Conservation (phyloP, 257 asterid genomes). For the Rauvolfia tetraphylla region DNA sequence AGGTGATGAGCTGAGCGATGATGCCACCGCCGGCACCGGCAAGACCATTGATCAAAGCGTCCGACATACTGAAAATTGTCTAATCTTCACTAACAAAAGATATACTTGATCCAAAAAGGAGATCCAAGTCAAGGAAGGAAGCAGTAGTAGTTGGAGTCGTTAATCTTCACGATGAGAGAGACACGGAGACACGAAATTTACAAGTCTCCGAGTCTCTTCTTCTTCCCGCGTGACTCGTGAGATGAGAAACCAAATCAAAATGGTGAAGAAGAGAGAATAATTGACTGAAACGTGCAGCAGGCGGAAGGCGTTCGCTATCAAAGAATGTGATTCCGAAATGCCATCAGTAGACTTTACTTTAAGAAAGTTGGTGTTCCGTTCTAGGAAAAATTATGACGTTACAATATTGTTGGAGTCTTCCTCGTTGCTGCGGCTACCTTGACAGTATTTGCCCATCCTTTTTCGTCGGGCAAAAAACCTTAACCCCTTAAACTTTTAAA, state of each 20-base stretch:
- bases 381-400: conserved; percentile 18
- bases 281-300: not conserved
- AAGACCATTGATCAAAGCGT: conserved; percentile 93
- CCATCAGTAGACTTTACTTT: not conserved
- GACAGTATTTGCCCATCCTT: too few relatives aligned
- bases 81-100: too few relatives aligned
- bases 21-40: conserved; percentile 99
- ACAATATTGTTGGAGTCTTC: not conserved
- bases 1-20: conserved; percentile 90
- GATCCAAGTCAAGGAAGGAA: not conserved
- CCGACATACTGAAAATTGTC: conserved; percentile 48
- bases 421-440: not conserved
- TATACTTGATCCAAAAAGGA: too few relatives aligned
- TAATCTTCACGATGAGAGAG: not conserved
- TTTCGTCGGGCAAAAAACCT: too few relatives aligned
- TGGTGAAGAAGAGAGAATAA: not conserved
- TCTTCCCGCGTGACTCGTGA: not conserved
- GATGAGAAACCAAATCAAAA: not conserved
- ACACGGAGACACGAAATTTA: not conserved
- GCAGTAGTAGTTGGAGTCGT: not conserved
- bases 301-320: not conserved
- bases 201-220: not conserved
- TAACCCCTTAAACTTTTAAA: too few relatives aligned
- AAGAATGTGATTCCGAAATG: not conserved
- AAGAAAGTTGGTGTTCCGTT: conserved; percentile 24